These are phyloP conservation scores for Hypoxylon lienhwacheense DNA, from an alignment of 495 filamentous ascomycete genomes.

Conservation along the genomic window DNA sequence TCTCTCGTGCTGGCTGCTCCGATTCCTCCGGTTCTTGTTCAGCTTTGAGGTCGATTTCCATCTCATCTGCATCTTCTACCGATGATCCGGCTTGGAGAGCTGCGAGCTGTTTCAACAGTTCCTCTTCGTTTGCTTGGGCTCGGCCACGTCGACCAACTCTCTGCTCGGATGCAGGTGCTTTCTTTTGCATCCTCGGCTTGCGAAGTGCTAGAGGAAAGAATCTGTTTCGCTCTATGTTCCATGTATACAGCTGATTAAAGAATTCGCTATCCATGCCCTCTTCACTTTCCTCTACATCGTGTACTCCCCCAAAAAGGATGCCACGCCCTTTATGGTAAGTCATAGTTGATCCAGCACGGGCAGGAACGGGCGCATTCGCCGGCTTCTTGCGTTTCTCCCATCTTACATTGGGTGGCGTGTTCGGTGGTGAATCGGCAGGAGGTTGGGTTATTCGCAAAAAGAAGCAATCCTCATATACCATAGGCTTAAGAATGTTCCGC, in stretches of 20 bases:
- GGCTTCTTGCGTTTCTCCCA: constrained; percentile 95
- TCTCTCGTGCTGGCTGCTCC: constrained; percentile 53
- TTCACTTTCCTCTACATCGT: constrained; percentile 90
- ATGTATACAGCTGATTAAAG: constrained; percentile 84
- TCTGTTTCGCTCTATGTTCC: constrained; percentile 91
- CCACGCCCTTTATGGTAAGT: constrained; percentile 88
- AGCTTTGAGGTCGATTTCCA: constrained; percentile 53
- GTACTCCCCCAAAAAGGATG: constrained; percentile 90
- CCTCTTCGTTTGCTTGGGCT: constrained; percentile 83
- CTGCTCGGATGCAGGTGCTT: constrained; percentile 50
- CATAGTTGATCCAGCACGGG: constrained; percentile 88
- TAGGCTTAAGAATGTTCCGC: constrained; percentile 73
- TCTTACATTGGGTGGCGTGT: constrained; percentile 66
- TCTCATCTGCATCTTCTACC: constrained; percentile 57
- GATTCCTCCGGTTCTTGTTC: constrained; percentile 50
- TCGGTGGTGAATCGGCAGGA: constrained; percentile 59
- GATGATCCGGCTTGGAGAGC: constrained; percentile 71
- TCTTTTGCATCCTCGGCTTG: constrained; percentile 66
- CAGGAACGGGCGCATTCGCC: constrained; percentile 80
- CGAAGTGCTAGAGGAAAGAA: constrained; percentile 84
- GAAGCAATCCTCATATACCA: constrained; percentile 93
- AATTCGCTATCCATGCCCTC: constrained; percentile 96
- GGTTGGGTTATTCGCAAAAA: constrained; percentile 82
- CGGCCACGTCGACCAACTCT: constrained; percentile 66
- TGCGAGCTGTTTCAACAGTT: constrained; percentile 80